Percentiles rank a stretch among this genome's conserved stretches.
Conservation (phyloP, 257 asterid species). For the Solanum infundibuliforme region DNA sequence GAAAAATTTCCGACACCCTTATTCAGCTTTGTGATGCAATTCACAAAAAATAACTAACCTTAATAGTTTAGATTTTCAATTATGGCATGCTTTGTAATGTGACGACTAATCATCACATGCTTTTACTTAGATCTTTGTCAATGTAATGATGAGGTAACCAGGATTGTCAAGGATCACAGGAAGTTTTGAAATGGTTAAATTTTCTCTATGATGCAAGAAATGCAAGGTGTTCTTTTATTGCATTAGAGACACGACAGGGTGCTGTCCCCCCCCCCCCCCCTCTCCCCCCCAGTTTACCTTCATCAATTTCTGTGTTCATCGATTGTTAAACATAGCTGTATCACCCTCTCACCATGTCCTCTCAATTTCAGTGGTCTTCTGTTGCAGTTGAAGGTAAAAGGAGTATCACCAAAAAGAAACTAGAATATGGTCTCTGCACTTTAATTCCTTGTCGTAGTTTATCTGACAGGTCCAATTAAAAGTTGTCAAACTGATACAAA, state of each 20-base stretch:
- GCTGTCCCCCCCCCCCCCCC: background rate
- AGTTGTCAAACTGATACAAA: background rate
- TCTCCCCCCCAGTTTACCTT: background rate
- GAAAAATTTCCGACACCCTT: slow-evolving; percentile 42
- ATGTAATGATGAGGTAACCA: background rate
- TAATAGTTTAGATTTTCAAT: background rate
- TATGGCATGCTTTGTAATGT: background rate
- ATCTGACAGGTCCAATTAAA: background rate
- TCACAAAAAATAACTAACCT: slow-evolving; percentile 1
- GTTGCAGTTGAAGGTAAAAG: background rate
- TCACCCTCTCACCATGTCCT: background rate
- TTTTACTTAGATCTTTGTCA: background rate
- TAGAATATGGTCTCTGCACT: background rate
- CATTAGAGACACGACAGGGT: background rate
- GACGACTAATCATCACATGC: background rate
- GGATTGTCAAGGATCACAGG: background rate
- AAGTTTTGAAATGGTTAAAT: background rate
- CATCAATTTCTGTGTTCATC: background rate
- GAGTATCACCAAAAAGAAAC: background rate
- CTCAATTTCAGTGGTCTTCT: background rate
- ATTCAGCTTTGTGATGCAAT: slow-evolving; percentile 44
- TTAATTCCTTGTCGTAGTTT: background rate
- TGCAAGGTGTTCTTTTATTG: background rate
- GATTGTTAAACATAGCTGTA: background rate
- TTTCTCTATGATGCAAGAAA: background rate